A percentile compares a stretch with the other conserved stretches of the same genome.
Conservation (phyloP, 345 rosid genomes). For the Eucalyptus pauciflora region DNA sequence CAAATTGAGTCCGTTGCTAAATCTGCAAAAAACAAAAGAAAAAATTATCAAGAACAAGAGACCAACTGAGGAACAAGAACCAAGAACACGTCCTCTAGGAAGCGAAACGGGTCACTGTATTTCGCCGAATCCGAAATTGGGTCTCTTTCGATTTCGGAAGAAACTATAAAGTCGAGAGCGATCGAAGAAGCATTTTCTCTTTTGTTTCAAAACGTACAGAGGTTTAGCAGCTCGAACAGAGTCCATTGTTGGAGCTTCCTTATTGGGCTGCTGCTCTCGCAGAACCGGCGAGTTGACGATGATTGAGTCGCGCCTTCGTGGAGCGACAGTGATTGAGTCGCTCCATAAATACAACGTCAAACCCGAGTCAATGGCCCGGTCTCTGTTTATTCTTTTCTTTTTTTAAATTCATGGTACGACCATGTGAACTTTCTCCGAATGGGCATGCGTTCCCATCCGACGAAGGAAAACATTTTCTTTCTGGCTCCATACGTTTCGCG, state of each 20-base stretch:
- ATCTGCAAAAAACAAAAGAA: neutral
- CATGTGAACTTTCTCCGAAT: too few relatives aligned
- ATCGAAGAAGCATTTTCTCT: neutral
- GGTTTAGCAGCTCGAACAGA: neutral
- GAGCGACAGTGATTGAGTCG: too few relatives aligned
- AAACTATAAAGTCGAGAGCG: neutral
- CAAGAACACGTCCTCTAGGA: neutral
- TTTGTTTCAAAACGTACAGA: too few relatives aligned
- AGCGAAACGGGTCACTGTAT: neutral
- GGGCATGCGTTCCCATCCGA: too few relatives aligned
- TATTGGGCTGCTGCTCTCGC: neutral
- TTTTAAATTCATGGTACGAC: too few relatives aligned
- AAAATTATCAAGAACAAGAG: neutral
- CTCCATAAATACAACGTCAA: too few relatives aligned
- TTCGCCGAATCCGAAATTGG: neutral
- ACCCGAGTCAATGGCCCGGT: too few relatives aligned
- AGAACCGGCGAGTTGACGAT: neutral
- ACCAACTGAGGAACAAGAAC: neutral
- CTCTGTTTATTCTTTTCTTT: too few relatives aligned
- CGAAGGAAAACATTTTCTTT: too few relatives aligned
- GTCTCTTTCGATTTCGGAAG: neutral
- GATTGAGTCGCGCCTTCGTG: neutral
- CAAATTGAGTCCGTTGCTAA: slow-evolving; percentile 16
- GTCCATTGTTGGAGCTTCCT: neutral
- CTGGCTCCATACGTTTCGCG: too few relatives aligned